phyloP scores from a whole-genome alignment of 352 stramenopile species.

The Phytophthora uliginosa region DNA sequence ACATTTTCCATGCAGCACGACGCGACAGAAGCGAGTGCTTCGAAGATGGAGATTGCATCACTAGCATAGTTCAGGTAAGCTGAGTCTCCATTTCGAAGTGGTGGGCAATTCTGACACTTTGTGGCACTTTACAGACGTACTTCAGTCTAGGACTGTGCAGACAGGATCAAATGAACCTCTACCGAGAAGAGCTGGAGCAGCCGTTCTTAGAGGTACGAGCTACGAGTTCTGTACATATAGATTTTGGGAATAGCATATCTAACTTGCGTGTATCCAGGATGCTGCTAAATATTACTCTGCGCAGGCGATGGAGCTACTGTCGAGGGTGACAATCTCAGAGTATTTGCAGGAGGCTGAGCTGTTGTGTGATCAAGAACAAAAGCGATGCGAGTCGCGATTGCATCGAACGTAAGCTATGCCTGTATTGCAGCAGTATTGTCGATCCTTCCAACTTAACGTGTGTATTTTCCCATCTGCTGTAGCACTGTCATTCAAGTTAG shows the following conservation, averaged over 20 bases:
- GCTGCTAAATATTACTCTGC: constrained; percentile 74
- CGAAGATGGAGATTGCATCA: constrained; percentile 75
- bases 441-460: neutral
- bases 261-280: constrained; percentile 49
- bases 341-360: constrained; percentile 79
- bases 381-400: constrained; percentile 77
- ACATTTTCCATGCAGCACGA: constrained; percentile 72
- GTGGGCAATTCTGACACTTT: neutral
- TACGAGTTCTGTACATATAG: neutral
- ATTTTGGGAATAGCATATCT: neutral
- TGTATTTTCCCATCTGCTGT: neutral
- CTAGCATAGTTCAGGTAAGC: constrained; percentile 73
- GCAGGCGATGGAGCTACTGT: constrained; percentile 70
- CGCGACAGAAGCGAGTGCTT: constrained; percentile 70
- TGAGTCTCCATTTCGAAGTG: neutral
- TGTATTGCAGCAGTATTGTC: neutral
- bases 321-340: constrained; percentile 74
- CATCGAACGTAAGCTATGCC: constrained; percentile 73
- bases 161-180: constrained; percentile 86
- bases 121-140: constrained; percentile 63
- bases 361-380: constrained; percentile 85
- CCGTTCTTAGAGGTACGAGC: constrained; percentile 69
- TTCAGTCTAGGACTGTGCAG: constrained; percentile 78
- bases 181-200: constrained; percentile 80
- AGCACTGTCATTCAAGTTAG: constrained; percentile 85